Percentiles rank a stretch among this genome's conserved stretches.
Conservation (phyloP, 2,329 filamentous ascomycete genomes). For the Hymenoscyphus occultus region DNA sequence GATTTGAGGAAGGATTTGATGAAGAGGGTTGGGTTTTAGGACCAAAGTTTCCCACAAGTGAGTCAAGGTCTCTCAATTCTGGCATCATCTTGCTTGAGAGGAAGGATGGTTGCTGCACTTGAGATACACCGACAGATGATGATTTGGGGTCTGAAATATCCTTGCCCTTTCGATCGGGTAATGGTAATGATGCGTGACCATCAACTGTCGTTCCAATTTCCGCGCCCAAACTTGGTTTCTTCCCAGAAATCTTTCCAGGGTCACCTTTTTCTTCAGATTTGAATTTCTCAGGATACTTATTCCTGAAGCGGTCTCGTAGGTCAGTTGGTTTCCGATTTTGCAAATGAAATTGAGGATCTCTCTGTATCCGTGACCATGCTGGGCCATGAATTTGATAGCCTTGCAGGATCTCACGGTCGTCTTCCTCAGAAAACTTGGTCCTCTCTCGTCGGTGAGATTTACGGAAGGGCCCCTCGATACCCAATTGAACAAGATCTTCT, state of each 20-base stretch:
- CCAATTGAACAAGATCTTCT: conserved; percentile 54
- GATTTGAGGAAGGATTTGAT: conserved; percentile 18
- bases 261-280: conserved; percentile 27
- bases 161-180: conserved; percentile 5
- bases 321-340: conserved; percentile 60
- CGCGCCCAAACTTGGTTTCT: neutral
- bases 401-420: conserved; percentile 59
- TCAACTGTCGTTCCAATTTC: neutral
- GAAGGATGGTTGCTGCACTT: neutral
- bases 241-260: conserved; percentile 3
- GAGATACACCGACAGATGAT: neutral
- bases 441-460: conserved; percentile 59
- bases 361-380: conserved; percentile 64
- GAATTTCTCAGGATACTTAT: conserved; percentile 59
- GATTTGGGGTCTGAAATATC: conserved; percentile 11
- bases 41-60: neutral
- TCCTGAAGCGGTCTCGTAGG: conserved; percentile 59
- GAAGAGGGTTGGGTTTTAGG: conserved; percentile 6
- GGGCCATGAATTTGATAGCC: conserved; percentile 60
- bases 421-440: conserved; percentile 59
- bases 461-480: conserved; percentile 61
- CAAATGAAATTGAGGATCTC: conserved; percentile 57
- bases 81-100: neutral
- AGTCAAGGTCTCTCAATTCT: neutral
- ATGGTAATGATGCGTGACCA: neutral